Evolutionary conservation across 2,329 filamentous ascomycete genomes (phyloP).

Genomic region (Triangularia setosa): DNA sequence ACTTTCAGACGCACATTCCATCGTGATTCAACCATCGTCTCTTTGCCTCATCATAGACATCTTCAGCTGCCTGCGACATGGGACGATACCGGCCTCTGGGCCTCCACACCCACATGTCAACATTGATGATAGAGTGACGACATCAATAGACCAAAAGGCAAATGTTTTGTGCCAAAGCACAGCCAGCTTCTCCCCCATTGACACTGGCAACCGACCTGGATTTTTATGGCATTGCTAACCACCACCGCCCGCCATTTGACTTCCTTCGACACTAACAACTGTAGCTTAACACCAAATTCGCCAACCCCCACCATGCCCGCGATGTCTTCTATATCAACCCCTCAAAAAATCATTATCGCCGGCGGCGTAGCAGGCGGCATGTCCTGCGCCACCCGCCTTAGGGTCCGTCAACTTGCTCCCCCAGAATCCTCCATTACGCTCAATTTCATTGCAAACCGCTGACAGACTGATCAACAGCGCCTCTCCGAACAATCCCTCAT

Average conservation of each 20-base stretch:
- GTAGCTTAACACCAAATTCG: no score
- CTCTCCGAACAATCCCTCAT: slow-evolving; percentile 26
- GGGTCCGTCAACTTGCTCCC: no score
- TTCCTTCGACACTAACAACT: no score
- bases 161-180: neutral
- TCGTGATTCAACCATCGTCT: no score
- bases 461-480: slow-evolving; percentile 9
- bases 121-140: neutral
- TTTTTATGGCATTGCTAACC: no score
- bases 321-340: neutral
- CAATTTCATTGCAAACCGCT: no score
- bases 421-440: no score
- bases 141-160: neutral
- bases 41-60: neutral
- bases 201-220: neutral
- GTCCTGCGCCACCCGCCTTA: slow-evolving; percentile 24
- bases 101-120: neutral
- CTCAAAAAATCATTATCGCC: slow-evolving; percentile 13
- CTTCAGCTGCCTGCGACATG: neutral
- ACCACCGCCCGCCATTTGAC: no score
- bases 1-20: no score
- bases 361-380: slow-evolving; percentile 19
- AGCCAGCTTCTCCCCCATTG: neutral
- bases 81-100: neutral
- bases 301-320: neutral